Percentiles rank a stretch among this genome's conserved stretches.
Conservation (phyloP, 139 green algal species). For the Chlorella sp. region DNA sequence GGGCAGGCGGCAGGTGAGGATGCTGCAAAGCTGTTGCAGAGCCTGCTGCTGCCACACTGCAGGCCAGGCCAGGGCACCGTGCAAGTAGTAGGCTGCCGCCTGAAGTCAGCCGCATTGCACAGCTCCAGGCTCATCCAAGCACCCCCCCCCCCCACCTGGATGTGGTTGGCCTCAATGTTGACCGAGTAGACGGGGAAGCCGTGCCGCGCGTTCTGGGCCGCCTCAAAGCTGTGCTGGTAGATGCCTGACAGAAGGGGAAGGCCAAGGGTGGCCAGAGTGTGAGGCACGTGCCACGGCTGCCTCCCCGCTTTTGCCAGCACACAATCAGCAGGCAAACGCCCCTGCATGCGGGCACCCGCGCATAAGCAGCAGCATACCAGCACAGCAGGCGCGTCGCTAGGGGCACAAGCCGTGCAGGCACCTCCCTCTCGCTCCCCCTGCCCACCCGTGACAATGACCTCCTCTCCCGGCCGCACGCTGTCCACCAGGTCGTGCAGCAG, state of each 20-base stretch:
- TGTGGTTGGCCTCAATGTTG: slow-evolving; percentile 94
- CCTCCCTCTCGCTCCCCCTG: not conserved
- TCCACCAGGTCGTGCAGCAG: slow-evolving; percentile 98
- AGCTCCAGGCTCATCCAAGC: not conserved
- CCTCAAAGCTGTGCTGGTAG: slow-evolving; percentile 93
- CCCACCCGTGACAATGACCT: slow-evolving; percentile 87
- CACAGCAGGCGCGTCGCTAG: no score
- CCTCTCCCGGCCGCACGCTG: slow-evolving; percentile 89
- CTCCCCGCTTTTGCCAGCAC: no score
- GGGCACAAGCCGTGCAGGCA: no score
- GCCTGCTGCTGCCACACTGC: not conserved
- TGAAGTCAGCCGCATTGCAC: not conserved
- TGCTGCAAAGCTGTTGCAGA: no score
- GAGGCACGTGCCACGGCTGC: no score
- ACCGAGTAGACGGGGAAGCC: slow-evolving; percentile 96
- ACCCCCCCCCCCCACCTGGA: slow-evolving; percentile 38
- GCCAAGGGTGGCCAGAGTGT: not conserved
- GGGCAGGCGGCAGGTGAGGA: not conserved
- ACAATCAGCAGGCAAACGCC: no score
- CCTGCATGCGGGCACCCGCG: no score
- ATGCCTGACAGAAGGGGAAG: slow-evolving; percentile 57
- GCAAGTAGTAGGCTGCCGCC: not conserved
- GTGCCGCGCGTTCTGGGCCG: slow-evolving; percentile 85
- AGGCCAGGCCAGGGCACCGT: not conserved
- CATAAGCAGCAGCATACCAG: no score